Conservation (phyloP, 2,329 filamentous ascomycete genomes). For the Rhynchosporium graminicola region DNA sequence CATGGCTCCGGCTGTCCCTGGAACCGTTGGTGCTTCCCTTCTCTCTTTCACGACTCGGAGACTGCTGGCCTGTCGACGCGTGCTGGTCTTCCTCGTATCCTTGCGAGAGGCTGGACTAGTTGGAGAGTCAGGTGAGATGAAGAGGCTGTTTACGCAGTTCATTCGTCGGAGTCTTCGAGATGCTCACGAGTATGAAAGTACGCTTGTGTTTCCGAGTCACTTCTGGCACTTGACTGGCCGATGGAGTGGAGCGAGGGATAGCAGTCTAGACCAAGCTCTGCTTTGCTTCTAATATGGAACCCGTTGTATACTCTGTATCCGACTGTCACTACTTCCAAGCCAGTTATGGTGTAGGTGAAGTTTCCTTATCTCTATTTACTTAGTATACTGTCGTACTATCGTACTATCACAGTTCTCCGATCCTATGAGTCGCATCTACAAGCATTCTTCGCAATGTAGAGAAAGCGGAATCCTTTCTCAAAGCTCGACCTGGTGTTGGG, state of each 20-base stretch:
- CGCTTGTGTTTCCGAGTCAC: constrained; percentile 25
- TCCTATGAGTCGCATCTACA: too few relatives aligned
- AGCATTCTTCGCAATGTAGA: too few relatives aligned
- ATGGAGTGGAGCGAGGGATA: constrained; percentile 13
- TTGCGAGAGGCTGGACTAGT: constrained; percentile 30
- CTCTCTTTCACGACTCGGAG: constrained; percentile 22
- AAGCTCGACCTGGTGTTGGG: too few relatives aligned
- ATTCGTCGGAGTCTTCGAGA: constrained; percentile 12
- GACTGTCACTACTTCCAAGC: too few relatives aligned
- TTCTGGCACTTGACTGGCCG: constrained; percentile 30
- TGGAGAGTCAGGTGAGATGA: constrained; percentile 32
- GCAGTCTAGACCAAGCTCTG: constrained; percentile 16
- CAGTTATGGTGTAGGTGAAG: too few relatives aligned
- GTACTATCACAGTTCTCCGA: too few relatives aligned
- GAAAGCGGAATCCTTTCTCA: too few relatives aligned
- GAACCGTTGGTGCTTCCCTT: constrained; percentile 23
- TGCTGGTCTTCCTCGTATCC: constrained; percentile 28
- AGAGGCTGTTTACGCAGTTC: constrained; percentile 31
- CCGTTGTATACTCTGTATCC: too few relatives aligned
- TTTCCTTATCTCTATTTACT: too few relatives aligned
- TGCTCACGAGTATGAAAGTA: constrained; percentile 25
- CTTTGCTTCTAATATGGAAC: not conserved
- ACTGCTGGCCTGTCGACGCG: constrained; percentile 36
- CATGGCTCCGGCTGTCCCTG: constrained; percentile 22
- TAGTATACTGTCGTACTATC: too few relatives aligned